A percentile compares a stretch with the other conserved stretches of the same genome.
phyloP scores from a whole-genome alignment of 2,329 filamentous ascomycete species.

The Claviceps purpurea region DNA sequence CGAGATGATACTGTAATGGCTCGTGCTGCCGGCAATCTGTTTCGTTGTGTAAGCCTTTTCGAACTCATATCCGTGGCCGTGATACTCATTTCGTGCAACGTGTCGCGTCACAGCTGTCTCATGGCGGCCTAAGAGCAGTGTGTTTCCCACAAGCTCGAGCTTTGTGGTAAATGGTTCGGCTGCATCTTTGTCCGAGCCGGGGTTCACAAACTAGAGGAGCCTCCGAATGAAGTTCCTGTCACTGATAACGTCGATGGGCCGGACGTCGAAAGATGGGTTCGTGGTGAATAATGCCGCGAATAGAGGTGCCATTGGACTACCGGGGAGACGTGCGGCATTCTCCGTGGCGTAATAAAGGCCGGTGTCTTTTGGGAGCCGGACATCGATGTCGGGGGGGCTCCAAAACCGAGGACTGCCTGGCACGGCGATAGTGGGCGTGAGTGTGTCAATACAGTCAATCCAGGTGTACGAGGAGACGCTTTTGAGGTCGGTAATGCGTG shows the following conservation, averaged over 20 bases:
- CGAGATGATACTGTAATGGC: conserved; percentile 5
- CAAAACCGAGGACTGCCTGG: conserved; percentile 26
- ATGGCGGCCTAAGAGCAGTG: conserved; percentile 23
- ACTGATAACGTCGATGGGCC: conserved; percentile 26
- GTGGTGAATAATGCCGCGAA: conserved; percentile 28
- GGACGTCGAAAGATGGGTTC: conserved; percentile 26
- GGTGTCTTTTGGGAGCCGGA: conserved; percentile 21
- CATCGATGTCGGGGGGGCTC: conserved; percentile 15
- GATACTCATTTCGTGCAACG: conserved; percentile 23
- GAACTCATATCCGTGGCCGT: conserved; percentile 30
- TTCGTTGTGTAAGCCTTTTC: conserved; percentile 28
- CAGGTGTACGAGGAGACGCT: conserved; percentile 37
- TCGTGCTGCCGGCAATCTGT: conserved; percentile 23
- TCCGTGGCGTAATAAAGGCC: conserved; percentile 29
- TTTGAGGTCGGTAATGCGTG: conserved; percentile 22
- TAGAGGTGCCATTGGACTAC: conserved; percentile 30
- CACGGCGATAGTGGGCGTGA: conserved; percentile 28
- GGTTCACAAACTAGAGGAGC: conserved; percentile 29
- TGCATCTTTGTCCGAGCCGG: conserved; percentile 10
- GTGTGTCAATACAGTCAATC: conserved; percentile 32
- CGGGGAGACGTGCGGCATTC: conserved; percentile 30
- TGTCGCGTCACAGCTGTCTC: conserved; percentile 16
- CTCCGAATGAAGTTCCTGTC: conserved; percentile 36
- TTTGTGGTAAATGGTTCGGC: conserved; percentile 26
- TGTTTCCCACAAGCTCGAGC: conserved; percentile 24